phyloP scores from a whole-genome alignment of 2,329 filamentous ascomycete species.

The Pezicula carpinea region DNA sequence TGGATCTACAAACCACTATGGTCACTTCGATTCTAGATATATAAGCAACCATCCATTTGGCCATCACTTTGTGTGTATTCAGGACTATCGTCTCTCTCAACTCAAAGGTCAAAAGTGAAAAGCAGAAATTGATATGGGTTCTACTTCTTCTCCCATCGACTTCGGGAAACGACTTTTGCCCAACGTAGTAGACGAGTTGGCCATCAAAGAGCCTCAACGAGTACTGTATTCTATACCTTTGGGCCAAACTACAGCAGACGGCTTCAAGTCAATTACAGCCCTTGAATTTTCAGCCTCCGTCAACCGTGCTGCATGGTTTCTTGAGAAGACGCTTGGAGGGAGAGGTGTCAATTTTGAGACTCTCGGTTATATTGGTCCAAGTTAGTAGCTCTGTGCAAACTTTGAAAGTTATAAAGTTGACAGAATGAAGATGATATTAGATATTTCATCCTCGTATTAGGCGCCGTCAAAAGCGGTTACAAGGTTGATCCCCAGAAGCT shows the following conservation, averaged over 20 bases:
- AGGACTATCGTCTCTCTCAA: no score
- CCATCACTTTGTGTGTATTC: no score
- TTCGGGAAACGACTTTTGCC: no score
- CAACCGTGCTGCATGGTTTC: constrained; percentile 13
- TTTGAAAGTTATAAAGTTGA: neutral
- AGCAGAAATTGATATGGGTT: no score
- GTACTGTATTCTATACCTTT: constrained; percentile 17
- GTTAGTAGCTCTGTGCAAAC: neutral
- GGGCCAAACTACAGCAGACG: neutral
- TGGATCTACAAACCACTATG: no score
- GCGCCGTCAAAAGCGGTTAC: constrained; percentile 28
- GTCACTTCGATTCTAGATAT: no score
- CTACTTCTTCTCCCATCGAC: no score
- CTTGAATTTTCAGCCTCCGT: constrained; percentile 12
- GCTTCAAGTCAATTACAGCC: constrained; percentile 7
- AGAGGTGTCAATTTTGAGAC: constrained; percentile 28
- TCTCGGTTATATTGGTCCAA: constrained; percentile 41
- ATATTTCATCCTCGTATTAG: constrained; percentile 9
- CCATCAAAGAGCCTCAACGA: constrained; percentile 3
- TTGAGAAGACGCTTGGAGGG: constrained; percentile 6
- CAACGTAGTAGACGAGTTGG: no score
- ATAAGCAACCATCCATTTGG: no score
- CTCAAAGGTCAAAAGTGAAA: no score
- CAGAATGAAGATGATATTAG: constrained; percentile 4
- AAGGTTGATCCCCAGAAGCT: constrained; percentile 19